Conservation (phyloP, 2,329 filamentous ascomycete species). For the Aspergillus ibericus region DNA sequence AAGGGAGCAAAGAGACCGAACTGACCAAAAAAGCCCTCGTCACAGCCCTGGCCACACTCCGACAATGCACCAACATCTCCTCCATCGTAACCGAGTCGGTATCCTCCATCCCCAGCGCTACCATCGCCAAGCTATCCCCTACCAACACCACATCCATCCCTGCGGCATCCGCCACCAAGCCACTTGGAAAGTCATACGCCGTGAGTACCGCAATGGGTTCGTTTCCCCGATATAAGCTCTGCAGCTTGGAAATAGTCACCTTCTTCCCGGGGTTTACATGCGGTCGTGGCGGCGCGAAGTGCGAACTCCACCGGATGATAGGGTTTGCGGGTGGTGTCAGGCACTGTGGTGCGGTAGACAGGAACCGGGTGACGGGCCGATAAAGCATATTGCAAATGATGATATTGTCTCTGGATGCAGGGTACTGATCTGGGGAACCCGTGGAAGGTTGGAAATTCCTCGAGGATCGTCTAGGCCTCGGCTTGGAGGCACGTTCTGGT, state of each 20-base stretch:
- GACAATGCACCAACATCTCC: slow-evolving; percentile 93
- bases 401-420: no score
- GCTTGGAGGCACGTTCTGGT: no score
- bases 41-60: slow-evolving; percentile 80
- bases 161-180: slow-evolving; percentile 81
- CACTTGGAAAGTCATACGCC: slow-evolving; percentile 93
- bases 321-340: no score
- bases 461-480: no score
- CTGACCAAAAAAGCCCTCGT: slow-evolving; percentile 67
- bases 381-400: no score
- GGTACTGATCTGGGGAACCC: no score
- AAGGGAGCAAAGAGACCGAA: no score
- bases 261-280: background rate
- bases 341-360: no score
- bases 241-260: background rate
- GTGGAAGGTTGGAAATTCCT: no score
- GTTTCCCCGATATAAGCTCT: slow-evolving; percentile 64
- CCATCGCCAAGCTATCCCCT: slow-evolving; percentile 94
- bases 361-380: no score
- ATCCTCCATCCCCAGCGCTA: slow-evolving; percentile 91
- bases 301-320: no score
- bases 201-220: slow-evolving; percentile 94
- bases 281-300: no score
- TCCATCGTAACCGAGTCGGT: slow-evolving; percentile 90
- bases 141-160: slow-evolving; percentile 92